Conservation (phyloP, 352 stramenopile genomes). For the Pythium volutum region DNA sequence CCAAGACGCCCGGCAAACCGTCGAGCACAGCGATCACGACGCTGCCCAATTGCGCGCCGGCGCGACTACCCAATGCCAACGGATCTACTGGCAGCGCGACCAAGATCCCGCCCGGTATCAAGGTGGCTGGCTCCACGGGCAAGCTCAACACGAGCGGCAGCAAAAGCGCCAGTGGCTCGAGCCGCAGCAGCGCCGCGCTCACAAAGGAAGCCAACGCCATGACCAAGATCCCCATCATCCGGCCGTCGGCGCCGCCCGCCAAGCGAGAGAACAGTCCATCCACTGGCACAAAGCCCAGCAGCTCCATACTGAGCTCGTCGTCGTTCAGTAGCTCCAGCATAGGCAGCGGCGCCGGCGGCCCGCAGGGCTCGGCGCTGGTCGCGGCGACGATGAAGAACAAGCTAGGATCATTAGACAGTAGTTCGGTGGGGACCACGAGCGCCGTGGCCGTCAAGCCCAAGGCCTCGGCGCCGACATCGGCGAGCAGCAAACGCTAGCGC, state of each 20-base stretch:
- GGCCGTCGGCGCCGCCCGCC: constrained; percentile 48
- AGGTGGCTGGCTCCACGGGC: constrained; percentile 45
- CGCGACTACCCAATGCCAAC: constrained; percentile 32
- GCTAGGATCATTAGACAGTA: constrained; percentile 35
- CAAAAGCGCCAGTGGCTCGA: constrained; percentile 36
- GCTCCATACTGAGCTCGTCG: not conserved
- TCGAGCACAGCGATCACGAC: constrained; percentile 43
- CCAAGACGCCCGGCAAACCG: constrained; percentile 56
- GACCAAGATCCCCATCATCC: constrained; percentile 78
- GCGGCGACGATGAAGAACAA: constrained; percentile 36
- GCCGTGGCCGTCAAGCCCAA: constrained; percentile 31
- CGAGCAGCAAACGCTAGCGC: constrained; percentile 30
- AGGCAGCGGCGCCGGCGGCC: not conserved
- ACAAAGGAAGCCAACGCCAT: constrained; percentile 45
- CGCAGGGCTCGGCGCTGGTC: constrained; percentile 25
- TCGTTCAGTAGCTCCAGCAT: constrained; percentile 8
- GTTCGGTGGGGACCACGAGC: constrained; percentile 7
- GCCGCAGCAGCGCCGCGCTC: constrained; percentile 33
- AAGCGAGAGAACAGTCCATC: constrained; percentile 69
- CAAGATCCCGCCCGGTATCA: constrained; percentile 53
- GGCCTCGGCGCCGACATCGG: constrained; percentile 26
- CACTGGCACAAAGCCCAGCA: constrained; percentile 42
- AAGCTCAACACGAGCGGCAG: constrained; percentile 40
- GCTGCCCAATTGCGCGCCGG: constrained; percentile 56
- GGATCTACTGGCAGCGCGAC: constrained; percentile 7